phyloP scores from a whole-genome alignment of 192 early-diverging fungal species.

The Chytriomyces sp. region DNA sequence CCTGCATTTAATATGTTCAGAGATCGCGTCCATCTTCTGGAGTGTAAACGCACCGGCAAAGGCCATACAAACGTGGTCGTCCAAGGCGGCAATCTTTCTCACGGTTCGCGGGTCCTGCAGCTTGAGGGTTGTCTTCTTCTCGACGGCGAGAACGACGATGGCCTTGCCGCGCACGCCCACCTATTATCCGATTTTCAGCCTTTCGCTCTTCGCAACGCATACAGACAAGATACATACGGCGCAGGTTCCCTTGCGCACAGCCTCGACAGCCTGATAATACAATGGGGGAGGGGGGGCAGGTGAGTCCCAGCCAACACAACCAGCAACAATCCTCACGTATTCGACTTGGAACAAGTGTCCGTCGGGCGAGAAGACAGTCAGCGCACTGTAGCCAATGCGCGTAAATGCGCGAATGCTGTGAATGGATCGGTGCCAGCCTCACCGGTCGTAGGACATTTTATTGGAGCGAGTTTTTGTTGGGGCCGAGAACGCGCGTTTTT shows the following conservation, averaged over 20 bases:
- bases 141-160: slow-evolving; percentile 92
- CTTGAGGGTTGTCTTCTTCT: slow-evolving; percentile 92
- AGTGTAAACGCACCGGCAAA: slow-evolving; percentile 72
- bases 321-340: slow-evolving; percentile 56
- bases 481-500: too few relatives aligned
- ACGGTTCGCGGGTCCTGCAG: slow-evolving; percentile 97
- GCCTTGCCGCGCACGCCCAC: slow-evolving; percentile 94
- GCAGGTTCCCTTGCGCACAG: slow-evolving; percentile 95
- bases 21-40: not conserved
- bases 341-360: slow-evolving; percentile 99
- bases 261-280: slow-evolving; percentile 76
- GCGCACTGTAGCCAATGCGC: slow-evolving; percentile 50
- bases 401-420: not conserved
- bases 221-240: slow-evolving; percentile 75
- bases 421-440: not conserved
- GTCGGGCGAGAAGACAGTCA: slow-evolving; percentile 98
- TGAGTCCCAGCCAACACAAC: too few relatives aligned
- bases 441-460: slow-evolving; percentile 30
- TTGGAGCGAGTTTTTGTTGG: not conserved
- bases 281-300: not conserved
- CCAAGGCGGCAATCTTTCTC: slow-evolving; percentile 94
- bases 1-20: slow-evolving; percentile 51
- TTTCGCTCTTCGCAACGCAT: too few relatives aligned
- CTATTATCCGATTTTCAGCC: slow-evolving; percentile 51
- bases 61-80: slow-evolving; percentile 95